phyloP scores from a whole-genome alignment of 2,329 filamentous ascomycete species.

The Stagonosporopsis vannaccii region DNA sequence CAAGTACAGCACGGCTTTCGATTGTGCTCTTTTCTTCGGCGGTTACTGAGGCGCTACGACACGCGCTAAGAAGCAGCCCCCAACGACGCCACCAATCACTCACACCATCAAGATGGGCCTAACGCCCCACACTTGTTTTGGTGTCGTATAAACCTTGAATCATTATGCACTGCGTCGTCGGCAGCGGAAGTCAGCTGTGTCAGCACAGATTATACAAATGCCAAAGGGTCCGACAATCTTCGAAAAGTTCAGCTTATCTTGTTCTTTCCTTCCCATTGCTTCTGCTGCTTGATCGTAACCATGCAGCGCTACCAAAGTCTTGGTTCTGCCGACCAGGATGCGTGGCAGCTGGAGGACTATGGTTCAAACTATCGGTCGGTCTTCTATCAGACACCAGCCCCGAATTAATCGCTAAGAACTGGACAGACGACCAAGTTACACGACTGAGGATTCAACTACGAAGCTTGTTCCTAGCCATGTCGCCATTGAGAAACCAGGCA shows the following conservation, averaged over 20 bases:
- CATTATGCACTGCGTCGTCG: neutral
- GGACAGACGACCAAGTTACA: neutral
- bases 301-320: neutral
- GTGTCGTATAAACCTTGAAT: neutral
- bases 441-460: neutral
- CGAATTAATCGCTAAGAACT: neutral
- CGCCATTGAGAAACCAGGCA: neutral
- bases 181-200: neutral
- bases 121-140: neutral
- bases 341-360: conserved; percentile 2
- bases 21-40: neutral
- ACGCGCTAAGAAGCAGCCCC: neutral
- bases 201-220: neutral
- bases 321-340: neutral
- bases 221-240: neutral
- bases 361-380: neutral
- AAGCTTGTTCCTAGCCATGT: neutral
- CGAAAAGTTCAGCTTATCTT: neutral
- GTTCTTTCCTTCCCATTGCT: neutral
- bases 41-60: neutral
- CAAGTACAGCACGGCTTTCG: neutral
- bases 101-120: neutral
- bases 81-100: neutral
- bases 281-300: neutral
- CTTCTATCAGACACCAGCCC: neutral